A percentile compares a stretch with the other conserved stretches of the same genome.
These are phyloP conservation scores for Pelargonium cotyledonis DNA, from an alignment of 441 rosid genomes.

Conservation along the genomic window DNA sequence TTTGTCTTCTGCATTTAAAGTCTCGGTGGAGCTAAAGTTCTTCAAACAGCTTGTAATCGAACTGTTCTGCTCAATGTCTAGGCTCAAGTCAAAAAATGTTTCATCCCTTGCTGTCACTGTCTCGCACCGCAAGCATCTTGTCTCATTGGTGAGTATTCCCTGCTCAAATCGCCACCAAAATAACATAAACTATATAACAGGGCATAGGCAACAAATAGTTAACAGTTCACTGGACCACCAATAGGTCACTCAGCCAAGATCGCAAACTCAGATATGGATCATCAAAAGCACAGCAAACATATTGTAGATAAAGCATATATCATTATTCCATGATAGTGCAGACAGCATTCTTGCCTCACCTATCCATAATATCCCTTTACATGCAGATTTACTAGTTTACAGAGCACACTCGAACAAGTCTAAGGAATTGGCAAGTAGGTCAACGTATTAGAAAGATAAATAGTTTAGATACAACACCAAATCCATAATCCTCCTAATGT, in stretches of 20 bases:
- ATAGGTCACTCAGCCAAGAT: neutral
- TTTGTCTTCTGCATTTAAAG: constrained; percentile 90
- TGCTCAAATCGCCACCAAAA: constrained; percentile 22
- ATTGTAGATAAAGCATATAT: no score
- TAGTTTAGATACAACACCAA: neutral
- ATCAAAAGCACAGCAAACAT: neutral
- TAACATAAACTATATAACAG: no score
- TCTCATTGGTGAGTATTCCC: constrained; percentile 96
- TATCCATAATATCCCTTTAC: neutral
- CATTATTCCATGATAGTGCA: neutral
- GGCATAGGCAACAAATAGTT: no score
- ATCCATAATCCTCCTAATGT: neutral
- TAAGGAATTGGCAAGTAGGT: neutral
- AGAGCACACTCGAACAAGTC: neutral
- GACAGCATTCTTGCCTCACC: neutral
- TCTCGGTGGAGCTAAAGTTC: constrained; percentile 93
- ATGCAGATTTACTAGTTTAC: neutral
- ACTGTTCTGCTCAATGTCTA: constrained; percentile 93
- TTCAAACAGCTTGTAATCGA: constrained; percentile 94
- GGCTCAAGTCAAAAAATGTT: constrained; percentile 86
- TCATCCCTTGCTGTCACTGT: constrained; percentile 96
- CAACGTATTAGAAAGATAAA: neutral
- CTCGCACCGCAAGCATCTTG: constrained; percentile 83
- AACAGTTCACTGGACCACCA: neutral
- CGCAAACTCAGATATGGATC: neutral